Conservation (phyloP, 2,329 filamentous ascomycete species). For the Paecilomyces niveus region DNA sequence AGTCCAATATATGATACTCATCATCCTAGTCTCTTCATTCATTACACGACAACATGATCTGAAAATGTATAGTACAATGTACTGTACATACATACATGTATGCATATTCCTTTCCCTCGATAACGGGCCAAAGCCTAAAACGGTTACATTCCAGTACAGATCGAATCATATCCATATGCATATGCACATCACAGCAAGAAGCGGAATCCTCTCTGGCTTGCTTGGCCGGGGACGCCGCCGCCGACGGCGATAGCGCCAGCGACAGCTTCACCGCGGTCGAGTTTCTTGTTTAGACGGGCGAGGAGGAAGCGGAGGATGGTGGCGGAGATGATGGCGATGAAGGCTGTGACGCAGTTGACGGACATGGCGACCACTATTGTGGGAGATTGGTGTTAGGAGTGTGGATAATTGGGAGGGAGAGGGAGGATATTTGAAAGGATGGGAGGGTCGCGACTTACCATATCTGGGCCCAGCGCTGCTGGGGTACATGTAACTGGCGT, state of each 20-base stretch:
- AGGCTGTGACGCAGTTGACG: constrained; percentile 60
- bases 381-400: background rate
- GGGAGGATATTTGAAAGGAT: too few species aligned
- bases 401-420: constrained; percentile 24
- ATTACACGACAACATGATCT: too few species aligned
- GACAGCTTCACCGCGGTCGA: constrained; percentile 56
- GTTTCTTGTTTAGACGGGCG: constrained; percentile 59
- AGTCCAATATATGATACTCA: too few species aligned
- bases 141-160: background rate
- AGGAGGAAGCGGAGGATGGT: constrained; percentile 58
- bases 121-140: too few species aligned
- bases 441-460: constrained; percentile 23
- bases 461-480: constrained; percentile 36
- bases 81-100: too few species aligned
- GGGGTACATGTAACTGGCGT: constrained; percentile 62
- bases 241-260: constrained; percentile 35
- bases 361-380: constrained; percentile 54
- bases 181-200: background rate
- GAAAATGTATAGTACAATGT: too few species aligned
- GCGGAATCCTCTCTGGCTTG: constrained; percentile 1
- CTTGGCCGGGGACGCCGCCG: constrained; percentile 2
- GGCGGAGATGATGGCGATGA: constrained; percentile 58
- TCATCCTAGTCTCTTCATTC: too few species aligned
- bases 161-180: background rate
- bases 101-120: too few species aligned